Percentiles rank a stretch among this genome's conserved stretches.
Conservation (phyloP, 768 basidiomycete genomes). For the Leccinum imitatum region DNA sequence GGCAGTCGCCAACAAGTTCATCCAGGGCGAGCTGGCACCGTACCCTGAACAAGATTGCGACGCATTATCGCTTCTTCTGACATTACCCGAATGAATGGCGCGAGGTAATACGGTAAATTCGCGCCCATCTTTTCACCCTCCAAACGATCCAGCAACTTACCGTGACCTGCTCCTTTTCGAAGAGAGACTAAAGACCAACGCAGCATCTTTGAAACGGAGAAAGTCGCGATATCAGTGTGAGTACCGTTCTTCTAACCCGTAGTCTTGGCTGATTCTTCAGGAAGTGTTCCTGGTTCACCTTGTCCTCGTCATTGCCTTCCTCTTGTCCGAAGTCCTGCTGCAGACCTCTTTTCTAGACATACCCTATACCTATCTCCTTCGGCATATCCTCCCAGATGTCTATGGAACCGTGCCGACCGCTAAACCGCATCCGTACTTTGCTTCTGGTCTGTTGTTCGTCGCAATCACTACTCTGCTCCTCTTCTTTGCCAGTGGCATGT, state of each 20-base stretch:
- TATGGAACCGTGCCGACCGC: slow-evolving; percentile 42
- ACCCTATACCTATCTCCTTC: slow-evolving; percentile 55
- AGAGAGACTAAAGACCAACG: slow-evolving; percentile 94
- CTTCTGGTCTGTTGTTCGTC: slow-evolving; percentile 81
- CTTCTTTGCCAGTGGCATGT: slow-evolving; percentile 97
- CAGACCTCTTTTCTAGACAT: slow-evolving; percentile 64
- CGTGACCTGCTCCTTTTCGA: slow-evolving; percentile 91
- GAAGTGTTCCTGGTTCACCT: slow-evolving; percentile 78
- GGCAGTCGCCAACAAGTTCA: neutral
- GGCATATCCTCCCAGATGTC: slow-evolving; percentile 49
- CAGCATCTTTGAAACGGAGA: slow-evolving; percentile 71
- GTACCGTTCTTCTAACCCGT: slow-evolving; percentile 28
- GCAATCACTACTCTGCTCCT: slow-evolving; percentile 86
- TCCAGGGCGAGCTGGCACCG: neutral
- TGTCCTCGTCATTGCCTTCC: slow-evolving; percentile 62
- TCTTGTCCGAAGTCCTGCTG: slow-evolving; percentile 74
- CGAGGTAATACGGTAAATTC: slow-evolving; percentile 23
- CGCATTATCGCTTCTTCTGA: neutral
- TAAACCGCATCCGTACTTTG: slow-evolving; percentile 68
- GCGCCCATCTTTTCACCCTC: slow-evolving; percentile 50
- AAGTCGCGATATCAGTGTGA: slow-evolving; percentile 83
- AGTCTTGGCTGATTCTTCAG: slow-evolving; percentile 13
- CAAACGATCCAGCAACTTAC: slow-evolving; percentile 77
- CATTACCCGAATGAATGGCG: slow-evolving; percentile 22
- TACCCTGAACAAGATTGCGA: neutral